These are phyloP conservation scores for Mycena maculata DNA, from an alignment of 768 basidiomycete genomes.

Conservation along the genomic window DNA sequence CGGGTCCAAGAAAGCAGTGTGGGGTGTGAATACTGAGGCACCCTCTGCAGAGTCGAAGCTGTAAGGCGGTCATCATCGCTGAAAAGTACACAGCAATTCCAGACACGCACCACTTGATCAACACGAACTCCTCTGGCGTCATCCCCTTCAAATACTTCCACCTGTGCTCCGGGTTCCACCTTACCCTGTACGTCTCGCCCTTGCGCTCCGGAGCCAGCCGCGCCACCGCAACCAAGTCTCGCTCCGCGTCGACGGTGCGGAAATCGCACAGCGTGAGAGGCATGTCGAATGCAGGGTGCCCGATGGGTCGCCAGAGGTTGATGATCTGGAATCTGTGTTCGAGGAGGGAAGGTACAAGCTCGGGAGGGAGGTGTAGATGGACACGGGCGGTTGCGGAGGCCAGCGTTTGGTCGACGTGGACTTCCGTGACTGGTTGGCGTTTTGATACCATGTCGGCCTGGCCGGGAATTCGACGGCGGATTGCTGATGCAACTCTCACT, in stretches of 20 bases:
- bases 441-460: constrained; percentile 36
- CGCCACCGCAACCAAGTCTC: constrained; percentile 47
- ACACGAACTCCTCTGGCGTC: constrained; percentile 47
- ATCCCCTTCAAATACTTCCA: constrained; percentile 54
- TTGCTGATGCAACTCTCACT: constrained; percentile 32
- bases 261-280: constrained; percentile 58
- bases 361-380: constrained; percentile 51
- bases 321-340: constrained; percentile 58
- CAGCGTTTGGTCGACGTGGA: constrained; percentile 56
- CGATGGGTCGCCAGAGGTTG: constrained; percentile 61
- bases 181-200: constrained; percentile 52
- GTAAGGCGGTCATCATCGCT: constrained; percentile 7
- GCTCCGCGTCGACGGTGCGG: constrained; percentile 46
- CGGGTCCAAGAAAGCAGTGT: constrained; percentile 71
- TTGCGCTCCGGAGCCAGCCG: constrained; percentile 49
- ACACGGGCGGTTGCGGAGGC: constrained; percentile 49
- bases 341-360: constrained; percentile 49
- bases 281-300: constrained; percentile 49
- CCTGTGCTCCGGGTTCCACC: constrained; percentile 46
- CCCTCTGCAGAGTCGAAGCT: constrained; percentile 46
- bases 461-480: constrained; percentile 44
- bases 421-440: constrained; percentile 45
- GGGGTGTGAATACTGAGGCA: constrained; percentile 68
- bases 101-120: constrained; percentile 53
- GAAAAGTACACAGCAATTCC: not conserved